A percentile compares a stretch with the other conserved stretches of the same genome.
Evolutionary conservation across 2,329 filamentous ascomycete genomes (phyloP).

Genomic region (Phyllosticta citribraziliensis): DNA sequence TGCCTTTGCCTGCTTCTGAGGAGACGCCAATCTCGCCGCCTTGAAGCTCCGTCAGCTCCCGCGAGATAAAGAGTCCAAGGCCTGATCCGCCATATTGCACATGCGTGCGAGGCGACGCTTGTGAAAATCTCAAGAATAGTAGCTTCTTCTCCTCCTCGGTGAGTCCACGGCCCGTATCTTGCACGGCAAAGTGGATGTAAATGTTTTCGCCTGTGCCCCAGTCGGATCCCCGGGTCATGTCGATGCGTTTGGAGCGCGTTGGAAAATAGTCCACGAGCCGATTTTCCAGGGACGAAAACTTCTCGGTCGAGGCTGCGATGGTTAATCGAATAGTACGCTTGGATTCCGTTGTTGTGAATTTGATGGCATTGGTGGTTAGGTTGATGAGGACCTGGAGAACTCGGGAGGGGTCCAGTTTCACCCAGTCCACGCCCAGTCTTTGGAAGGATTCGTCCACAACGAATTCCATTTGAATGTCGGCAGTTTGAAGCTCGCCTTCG

Average conservation of each 20-base stretch:
- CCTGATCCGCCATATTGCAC: slow-evolving; percentile 73
- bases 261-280: slow-evolving; percentile 52
- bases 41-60: slow-evolving; percentile 69
- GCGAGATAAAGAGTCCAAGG: slow-evolving; percentile 68
- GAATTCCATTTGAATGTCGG: slow-evolving; percentile 58
- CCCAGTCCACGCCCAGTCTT: slow-evolving; percentile 51
- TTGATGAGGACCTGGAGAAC: slow-evolving; percentile 75
- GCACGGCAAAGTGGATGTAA: slow-evolving; percentile 63
- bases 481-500: slow-evolving; percentile 60
- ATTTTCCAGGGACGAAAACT: slow-evolving; percentile 35
- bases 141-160: slow-evolving; percentile 61
- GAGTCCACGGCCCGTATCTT: slow-evolving; percentile 67
- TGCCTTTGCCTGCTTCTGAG: slow-evolving; percentile 57
- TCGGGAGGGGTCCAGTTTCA: slow-evolving; percentile 63
- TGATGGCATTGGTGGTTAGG: slow-evolving; percentile 70
- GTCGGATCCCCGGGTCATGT: slow-evolving; percentile 44
- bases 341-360: slow-evolving; percentile 60
- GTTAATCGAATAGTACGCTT: slow-evolving; percentile 56
- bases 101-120: slow-evolving; percentile 66
- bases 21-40: slow-evolving; percentile 70
- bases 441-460: slow-evolving; percentile 53
- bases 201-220: slow-evolving; percentile 61
- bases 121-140: slow-evolving; percentile 70
- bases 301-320: slow-evolving; percentile 51
- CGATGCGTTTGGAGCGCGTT: slow-evolving; percentile 39